phyloP scores from a whole-genome alignment of 1,139 yeast genomes.

The Nakaseomyces glabratus region DNA sequence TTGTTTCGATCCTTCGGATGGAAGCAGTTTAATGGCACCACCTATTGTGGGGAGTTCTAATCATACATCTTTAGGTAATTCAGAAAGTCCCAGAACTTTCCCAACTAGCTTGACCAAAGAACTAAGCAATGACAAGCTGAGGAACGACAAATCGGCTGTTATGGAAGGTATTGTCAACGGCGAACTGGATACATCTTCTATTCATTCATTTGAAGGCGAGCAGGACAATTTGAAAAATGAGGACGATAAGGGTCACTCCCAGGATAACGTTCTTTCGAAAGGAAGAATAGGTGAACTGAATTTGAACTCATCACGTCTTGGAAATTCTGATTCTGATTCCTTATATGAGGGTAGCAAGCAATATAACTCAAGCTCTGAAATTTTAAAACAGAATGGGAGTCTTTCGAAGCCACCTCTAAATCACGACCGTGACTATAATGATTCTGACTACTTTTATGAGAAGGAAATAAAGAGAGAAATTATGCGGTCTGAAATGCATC shows the following conservation, averaged over 20 bases:
- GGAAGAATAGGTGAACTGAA: background rate
- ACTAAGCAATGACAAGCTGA: background rate
- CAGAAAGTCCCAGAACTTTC: too few relatives aligned
- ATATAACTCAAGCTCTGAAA: too few relatives aligned
- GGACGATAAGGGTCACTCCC: conserved; percentile 1
- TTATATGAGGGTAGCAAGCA: too few relatives aligned
- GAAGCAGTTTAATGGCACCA: conserved; percentile 1
- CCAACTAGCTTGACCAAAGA: background rate
- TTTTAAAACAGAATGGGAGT: background rate
- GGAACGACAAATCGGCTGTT: background rate
- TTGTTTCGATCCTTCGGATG: conserved; percentile 1
- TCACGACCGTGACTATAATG: background rate
- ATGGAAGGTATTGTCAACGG: background rate
- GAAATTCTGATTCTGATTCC: conserved; percentile 5
- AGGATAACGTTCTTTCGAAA: background rate
- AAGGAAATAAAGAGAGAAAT: conserved; percentile 16
- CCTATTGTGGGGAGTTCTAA: conserved; percentile 3
- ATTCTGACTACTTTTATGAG: conserved; percentile 1
- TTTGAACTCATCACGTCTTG: background rate
- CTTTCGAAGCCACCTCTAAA: background rate
- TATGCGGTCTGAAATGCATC: conserved; percentile 23
- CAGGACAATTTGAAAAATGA: background rate
- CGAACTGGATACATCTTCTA: background rate
- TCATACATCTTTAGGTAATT: background rate
- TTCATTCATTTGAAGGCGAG: background rate